Evolutionary conservation across 2,329 filamentous ascomycete genomes (phyloP).

Genomic region (Apiospora sp.): DNA sequence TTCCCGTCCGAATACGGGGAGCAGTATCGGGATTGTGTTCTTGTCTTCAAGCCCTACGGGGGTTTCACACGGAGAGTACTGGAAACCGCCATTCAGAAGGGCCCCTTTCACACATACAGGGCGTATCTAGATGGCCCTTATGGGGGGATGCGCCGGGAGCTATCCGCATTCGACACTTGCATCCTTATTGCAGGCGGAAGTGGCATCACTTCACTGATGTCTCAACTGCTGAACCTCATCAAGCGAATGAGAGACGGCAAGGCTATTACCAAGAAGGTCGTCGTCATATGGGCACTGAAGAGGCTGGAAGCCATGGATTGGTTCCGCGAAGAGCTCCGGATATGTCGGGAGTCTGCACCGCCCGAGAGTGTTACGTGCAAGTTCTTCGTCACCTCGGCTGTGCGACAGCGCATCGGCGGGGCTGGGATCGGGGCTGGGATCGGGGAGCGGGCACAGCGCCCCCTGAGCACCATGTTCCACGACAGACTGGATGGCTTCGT

Average conservation of each 20-base stretch:
- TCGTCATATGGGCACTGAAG: constrained; percentile 94
- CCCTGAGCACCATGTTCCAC: constrained; percentile 79
- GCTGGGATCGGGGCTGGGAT: constrained; percentile 23
- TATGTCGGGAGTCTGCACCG: constrained; percentile 88
- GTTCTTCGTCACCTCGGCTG: constrained; percentile 89
- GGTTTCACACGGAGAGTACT: constrained; percentile 89
- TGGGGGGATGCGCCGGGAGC: constrained; percentile 88
- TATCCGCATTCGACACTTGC: constrained; percentile 92
- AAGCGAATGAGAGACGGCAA: constrained; percentile 96
- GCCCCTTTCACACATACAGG: constrained; percentile 89
- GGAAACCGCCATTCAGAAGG: constrained; percentile 83
- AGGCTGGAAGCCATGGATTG: constrained; percentile 94
- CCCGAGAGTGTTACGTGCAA: constrained; percentile 90
- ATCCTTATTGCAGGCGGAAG: constrained; percentile 93
- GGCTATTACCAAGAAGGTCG: constrained; percentile 87
- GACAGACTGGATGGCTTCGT: constrained; percentile 90
- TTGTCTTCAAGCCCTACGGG: constrained; percentile 90
- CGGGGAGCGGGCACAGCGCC: constrained; percentile 58
- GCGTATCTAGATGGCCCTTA: constrained; percentile 95
- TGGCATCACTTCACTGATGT: constrained; percentile 92
- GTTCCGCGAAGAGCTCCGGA: constrained; percentile 94
- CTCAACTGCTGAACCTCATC: constrained; percentile 90
- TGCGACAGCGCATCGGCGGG: constrained; percentile 51
- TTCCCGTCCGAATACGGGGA: constrained; percentile 93
- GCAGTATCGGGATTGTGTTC: constrained; percentile 84